These are phyloP conservation scores for Aspergillus vadensis DNA, from an alignment of 2,329 filamentous ascomycete species.

Conservation along the genomic window DNA sequence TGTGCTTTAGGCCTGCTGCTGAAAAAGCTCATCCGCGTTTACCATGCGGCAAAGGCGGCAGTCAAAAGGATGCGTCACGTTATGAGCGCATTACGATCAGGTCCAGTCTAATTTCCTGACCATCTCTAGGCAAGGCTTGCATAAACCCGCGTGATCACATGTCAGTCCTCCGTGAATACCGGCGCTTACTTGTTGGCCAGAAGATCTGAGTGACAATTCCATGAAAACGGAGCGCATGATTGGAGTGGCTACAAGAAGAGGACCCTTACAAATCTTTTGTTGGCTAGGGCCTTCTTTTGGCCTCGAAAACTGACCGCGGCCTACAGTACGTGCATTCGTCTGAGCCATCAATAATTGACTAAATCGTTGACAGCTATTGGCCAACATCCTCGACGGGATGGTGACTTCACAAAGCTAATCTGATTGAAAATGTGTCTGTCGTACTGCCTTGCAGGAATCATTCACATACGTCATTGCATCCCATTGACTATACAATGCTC, in stretches of 20 bases:
- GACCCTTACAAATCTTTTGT: neutral
- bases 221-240: neutral
- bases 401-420: neutral
- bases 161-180: neutral
- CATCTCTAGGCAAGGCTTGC: neutral
- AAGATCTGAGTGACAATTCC: neutral
- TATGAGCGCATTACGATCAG: conserved; percentile 1
- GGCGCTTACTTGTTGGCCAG: conserved; percentile 2
- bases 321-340: neutral
- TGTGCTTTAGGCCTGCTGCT: neutral
- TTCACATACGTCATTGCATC: neutral
- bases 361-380: neutral
- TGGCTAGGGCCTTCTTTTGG: neutral
- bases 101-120: neutral
- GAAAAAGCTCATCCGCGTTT: neutral
- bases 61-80: neutral
- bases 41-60: conserved; percentile 1
- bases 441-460: neutral
- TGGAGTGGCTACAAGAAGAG: neutral
- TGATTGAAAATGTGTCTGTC: neutral
- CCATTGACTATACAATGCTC: neutral
- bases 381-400: too few species aligned
- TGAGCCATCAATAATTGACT: neutral
- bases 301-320: neutral
- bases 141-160: conserved; percentile 1